phyloP scores from a whole-genome alignment of 2,329 filamentous ascomycete genomes.

The Neofusicoccum ribis region DNA sequence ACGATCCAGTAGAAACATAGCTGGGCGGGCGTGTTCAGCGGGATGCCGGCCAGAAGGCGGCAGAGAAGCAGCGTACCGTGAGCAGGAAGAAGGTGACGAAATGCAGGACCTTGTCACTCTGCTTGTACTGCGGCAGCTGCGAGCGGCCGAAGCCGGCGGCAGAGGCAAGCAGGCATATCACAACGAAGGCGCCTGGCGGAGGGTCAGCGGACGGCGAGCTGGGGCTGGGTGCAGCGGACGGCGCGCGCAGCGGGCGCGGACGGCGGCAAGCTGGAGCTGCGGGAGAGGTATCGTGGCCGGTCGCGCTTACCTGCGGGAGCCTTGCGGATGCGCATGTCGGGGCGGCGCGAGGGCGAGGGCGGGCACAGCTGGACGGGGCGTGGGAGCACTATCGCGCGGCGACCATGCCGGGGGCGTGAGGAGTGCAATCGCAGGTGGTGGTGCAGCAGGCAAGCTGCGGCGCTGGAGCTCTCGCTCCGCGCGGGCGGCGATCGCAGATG shows the following conservation, averaged over 20 bases:
- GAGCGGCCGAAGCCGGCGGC: slow-evolving; percentile 71
- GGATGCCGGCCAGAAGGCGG: too few relatives aligned
- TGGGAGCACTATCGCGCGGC: slow-evolving; percentile 1
- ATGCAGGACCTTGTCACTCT: slow-evolving; percentile 82
- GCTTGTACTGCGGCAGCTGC: slow-evolving; percentile 63
- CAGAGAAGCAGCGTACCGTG: slow-evolving; percentile 55
- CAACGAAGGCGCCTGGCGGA: slow-evolving; percentile 47
- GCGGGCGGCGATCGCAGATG: slow-evolving; percentile 1
- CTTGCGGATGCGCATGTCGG: slow-evolving; percentile 76
- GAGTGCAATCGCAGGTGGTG: neutral
- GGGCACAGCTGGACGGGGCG: neutral
- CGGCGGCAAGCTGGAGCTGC: neutral
- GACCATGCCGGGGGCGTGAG: slow-evolving; percentile 6
- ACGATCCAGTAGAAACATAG: slow-evolving; percentile 91
- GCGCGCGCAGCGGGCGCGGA: neutral
- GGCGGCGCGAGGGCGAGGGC: neutral
- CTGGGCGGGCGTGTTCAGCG: slow-evolving; percentile 23
- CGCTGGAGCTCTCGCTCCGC: neutral
- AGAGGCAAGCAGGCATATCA: slow-evolving; percentile 64
- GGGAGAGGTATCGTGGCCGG: slow-evolving; percentile 6
- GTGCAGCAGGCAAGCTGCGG: neutral
- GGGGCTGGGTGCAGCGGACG: neutral
- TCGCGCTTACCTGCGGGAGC: slow-evolving; percentile 75
- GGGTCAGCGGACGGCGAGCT: neutral
- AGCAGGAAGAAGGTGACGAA: slow-evolving; percentile 86